Base-by-base conservation (phyloP, 345 rosid genomes). In the Cardamine occulta region DNA sequence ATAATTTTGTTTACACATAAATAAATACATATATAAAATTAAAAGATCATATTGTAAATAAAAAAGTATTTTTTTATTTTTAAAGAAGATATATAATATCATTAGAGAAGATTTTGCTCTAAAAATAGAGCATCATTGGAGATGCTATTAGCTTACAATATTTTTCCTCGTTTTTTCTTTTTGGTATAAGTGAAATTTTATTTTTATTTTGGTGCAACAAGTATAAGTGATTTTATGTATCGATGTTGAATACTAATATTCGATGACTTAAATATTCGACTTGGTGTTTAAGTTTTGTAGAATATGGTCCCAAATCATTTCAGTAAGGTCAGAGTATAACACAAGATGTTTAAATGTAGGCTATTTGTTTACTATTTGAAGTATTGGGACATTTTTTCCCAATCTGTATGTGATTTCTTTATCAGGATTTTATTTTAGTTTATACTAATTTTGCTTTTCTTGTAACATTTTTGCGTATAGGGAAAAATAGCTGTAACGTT, bases 401-500 rank as follows among this genome's bases (percentile, higher is more conserved):
- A 60, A 28, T 60, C 8, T 52, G 79, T 68, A 39, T 31, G 9
- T 1, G 3, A 49, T 58, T 75, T 49, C 59, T 48, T 66, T 37
- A 35, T 60, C n/a, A 11, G 6, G 13, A 17, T 11, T 13, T 62
- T 53, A 3, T 52, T 76, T 15, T 44, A 8, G 3, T 21, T 63
- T 32, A 54, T 32, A 24, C 24, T 42, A 21, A 26, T 29, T 62
- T 23, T 42, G 2, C 3, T 44, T 76, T 54, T 45, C 14, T 63
- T 69, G 66, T 69, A 40, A 54, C 39, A 15, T 15, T 3, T 60
- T 2, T 56, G 51, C 44, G 39, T 67, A 13, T 73, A 18, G 26
- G 59, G 47, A 45, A 54, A 66, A 15, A 11, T 62, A 70, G 80
- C 75, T 69, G 80, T 61, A 32, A 61, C 29, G 0, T 45, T 31